Conservation (phyloP, 2,329 filamentous ascomycete species). For the Sclerotinia minor region DNA sequence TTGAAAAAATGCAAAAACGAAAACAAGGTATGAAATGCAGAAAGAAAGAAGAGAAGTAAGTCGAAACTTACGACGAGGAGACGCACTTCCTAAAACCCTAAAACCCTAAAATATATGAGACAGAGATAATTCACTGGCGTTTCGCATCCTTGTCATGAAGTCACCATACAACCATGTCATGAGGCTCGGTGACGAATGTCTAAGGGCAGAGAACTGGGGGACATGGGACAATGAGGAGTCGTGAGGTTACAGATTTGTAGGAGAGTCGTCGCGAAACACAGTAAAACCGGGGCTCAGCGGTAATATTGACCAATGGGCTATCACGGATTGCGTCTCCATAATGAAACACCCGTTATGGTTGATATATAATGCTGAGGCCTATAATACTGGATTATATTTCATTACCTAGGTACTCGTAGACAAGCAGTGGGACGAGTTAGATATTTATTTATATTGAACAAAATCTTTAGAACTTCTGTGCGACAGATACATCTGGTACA, state of each 20-base stretch:
- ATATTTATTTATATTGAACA: background rate
- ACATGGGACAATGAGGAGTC: background rate
- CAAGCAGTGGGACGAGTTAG: no score
- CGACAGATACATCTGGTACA: no score
- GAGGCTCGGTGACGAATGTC: constrained; percentile 29
- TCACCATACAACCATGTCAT: background rate
- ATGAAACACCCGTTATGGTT: no score
- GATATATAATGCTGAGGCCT: background rate
- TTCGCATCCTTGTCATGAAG: constrained; percentile 16
- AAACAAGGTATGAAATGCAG: background rate
- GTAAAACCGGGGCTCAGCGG: background rate
- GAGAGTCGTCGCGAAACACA: constrained; percentile 16
- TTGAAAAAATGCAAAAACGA: background rate
- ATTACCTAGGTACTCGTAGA: background rate
- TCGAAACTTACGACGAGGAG: constrained; percentile 10
- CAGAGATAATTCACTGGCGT: constrained; percentile 12
- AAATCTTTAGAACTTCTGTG: no score
- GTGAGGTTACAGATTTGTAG: constrained; percentile 22
- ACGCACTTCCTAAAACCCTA: background rate
- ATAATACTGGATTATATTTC: background rate
- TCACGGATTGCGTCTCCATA: background rate
- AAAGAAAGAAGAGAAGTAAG: background rate
- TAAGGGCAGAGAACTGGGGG: constrained; percentile 41
- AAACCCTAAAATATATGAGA: constrained; percentile 6
- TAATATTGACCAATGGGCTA: background rate